phyloP scores from a whole-genome alignment of 2,329 filamentous ascomycete genomes.

The Coniochaeta sp. region DNA sequence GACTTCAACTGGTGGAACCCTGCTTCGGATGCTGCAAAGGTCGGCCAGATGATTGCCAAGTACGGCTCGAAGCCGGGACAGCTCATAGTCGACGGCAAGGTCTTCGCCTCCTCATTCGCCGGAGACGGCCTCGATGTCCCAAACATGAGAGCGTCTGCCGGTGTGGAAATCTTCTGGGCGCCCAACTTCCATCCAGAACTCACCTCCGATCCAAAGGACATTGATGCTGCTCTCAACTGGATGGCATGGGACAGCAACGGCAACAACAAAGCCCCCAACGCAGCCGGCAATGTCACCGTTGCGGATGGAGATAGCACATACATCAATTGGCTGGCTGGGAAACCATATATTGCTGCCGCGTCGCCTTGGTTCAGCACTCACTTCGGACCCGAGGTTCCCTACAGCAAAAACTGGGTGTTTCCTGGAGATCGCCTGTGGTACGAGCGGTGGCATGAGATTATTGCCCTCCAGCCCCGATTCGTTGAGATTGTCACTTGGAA shows the following conservation, averaged over 20 bases:
- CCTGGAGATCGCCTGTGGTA: conserved; percentile 53
- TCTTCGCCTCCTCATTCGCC: conserved; percentile 47
- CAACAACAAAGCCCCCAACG: conserved; percentile 40
- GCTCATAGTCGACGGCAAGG: conserved; percentile 38
- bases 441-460: conserved; percentile 48
- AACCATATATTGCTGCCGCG: conserved; percentile 45
- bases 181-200: conserved; percentile 40
- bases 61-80: conserved; percentile 36
- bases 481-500: conserved; percentile 34
- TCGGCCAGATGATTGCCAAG: conserved; percentile 36
- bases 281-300: conserved; percentile 30
- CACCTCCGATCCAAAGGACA: conserved; percentile 23
- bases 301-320: conserved; percentile 27
- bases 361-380: conserved; percentile 56
- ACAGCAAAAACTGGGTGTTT: conserved; percentile 56
- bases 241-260: conserved; percentile 36
- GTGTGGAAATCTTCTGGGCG: conserved; percentile 36
- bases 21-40: conserved; percentile 23
- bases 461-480: conserved; percentile 15
- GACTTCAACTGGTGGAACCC: conserved; percentile 43
- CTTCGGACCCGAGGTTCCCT: conserved; percentile 46
- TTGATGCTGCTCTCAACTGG: conserved; percentile 42
- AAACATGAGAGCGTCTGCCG: conserved; percentile 32
- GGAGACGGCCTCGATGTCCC: conserved; percentile 37
- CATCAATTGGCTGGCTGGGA: conserved; percentile 25